Base-by-base conservation (phyloP, 805 yeast species). In the Grigorovia transvaalensis region DNA sequence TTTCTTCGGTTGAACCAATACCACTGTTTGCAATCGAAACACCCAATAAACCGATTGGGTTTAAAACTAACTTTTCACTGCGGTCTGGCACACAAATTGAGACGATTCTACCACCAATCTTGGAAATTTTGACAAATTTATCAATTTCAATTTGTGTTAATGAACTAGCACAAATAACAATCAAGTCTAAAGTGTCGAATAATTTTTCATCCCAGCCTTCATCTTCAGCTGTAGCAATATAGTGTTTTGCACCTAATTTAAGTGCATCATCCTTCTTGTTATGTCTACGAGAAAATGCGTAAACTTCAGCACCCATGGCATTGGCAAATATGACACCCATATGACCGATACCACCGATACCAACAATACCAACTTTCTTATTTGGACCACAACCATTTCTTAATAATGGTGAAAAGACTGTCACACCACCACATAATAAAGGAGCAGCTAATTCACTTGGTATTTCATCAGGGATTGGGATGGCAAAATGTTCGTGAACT, bases 371-470 rank as follows among this genome's bases (percentile, higher is more conserved):
- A 48, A 78, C 78, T 49, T 68, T 72, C 55, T 71, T 71, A 50
- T 79, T 79, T 47, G 74, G 73, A 52, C 75, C 78, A 59, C 70
- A 72, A 42, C 74, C 75, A 51, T 72, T 71, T 66, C 82, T 73
- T 53, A 76, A 71, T 58, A 85, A 67, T 51, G 91, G 91, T 9
- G 86, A 77, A 70, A 71, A 84, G 13, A 80, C 82, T 13, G 91
- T 85, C 63, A 82, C 70, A 51, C 91, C 91, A 51, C 88, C 91
- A 72, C 91, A 85, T 71, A 84, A 68, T 69, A 85, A 70, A 50
- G 90, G 89, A 3, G 88, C 89, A 30, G 80, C 87, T 30, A 73
- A 69, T 40, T 73, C 77, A 46, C 78, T 71, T 41, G 76, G 71
- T 44, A 81, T 59, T 13, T 58, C 65, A 13, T 77, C 78, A 45